Conservation (phyloP, 345 rosid genomes). For the Raphanus raphanistrum region DNA sequence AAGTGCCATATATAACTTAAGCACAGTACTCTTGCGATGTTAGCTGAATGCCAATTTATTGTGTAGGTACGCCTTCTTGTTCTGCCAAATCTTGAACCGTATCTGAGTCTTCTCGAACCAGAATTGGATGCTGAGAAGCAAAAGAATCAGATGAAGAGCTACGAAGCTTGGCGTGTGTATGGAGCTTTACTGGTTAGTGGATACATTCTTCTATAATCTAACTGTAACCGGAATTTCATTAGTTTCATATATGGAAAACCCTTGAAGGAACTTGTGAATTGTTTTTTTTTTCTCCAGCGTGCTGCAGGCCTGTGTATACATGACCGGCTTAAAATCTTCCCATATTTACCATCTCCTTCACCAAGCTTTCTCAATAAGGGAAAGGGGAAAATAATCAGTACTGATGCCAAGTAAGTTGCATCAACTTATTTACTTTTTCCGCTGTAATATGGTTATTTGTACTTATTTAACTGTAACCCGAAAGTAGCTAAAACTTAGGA, state of each 20-base stretch:
- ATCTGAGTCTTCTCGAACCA: constrained; percentile 81
- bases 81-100: constrained; percentile 77
- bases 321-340: constrained; percentile 73
- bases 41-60: constrained; percentile 9
- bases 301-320: constrained; percentile 73
- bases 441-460: neutral
- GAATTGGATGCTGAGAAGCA: constrained; percentile 83
- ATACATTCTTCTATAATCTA: constrained; percentile 1
- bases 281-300: constrained; percentile 47
- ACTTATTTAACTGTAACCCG: neutral
- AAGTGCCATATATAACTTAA: neutral
- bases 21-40: constrained; percentile 10
- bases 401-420: constrained; percentile 50
- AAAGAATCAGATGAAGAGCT: constrained; percentile 82
- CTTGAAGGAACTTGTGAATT: neutral
- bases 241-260: constrained; percentile 8
- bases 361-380: constrained; percentile 46
- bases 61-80: constrained; percentile 75
- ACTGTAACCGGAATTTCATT: neutral
- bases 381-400: constrained; percentile 46
- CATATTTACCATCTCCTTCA: constrained; percentile 57
- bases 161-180: constrained; percentile 93
- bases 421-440: neutral
- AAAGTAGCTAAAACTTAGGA: neutral
- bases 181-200: constrained; percentile 76